Conservation (phyloP, 1,284 basidiomycete genomes). For the Afroboletus lepidellus region DNA sequence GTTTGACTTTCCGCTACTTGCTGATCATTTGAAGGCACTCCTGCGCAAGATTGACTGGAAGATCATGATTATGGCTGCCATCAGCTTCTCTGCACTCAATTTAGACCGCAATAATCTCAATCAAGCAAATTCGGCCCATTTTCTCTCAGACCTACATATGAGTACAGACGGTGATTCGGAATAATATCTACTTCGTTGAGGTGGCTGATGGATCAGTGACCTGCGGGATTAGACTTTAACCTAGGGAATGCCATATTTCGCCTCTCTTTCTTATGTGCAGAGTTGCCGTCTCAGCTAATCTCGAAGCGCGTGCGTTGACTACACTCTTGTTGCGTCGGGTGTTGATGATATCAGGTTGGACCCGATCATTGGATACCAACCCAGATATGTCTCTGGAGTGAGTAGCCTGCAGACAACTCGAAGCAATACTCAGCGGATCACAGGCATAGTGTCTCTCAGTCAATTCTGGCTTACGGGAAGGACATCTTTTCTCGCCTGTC, state of each 20-base stretch:
- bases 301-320: slow-evolving; percentile 54
- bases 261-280: slow-evolving; percentile 58
- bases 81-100: slow-evolving; percentile 47
- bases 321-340: not conserved
- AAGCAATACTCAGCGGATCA: not conserved
- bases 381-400: slow-evolving; percentile 40
- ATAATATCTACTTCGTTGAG: not conserved
- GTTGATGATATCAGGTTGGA: slow-evolving; percentile 41
- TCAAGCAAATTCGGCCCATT: slow-evolving; percentile 66
- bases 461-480: slow-evolving; percentile 66
- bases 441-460: slow-evolving; percentile 38
- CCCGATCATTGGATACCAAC: slow-evolving; percentile 72
- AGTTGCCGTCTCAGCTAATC: slow-evolving; percentile 70
- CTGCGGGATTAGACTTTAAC: slow-evolving; percentile 52
- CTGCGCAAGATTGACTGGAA: slow-evolving; percentile 48
- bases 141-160: slow-evolving; percentile 61
- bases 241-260: slow-evolving; percentile 60
- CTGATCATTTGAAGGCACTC: too few species aligned
- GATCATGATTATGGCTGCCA: slow-evolving; percentile 45
- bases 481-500: slow-evolving; percentile 48
- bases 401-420: slow-evolving; percentile 22
- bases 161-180: slow-evolving; percentile 48
- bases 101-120: slow-evolving; percentile 50
- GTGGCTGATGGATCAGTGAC: not conserved
- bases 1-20: too few species aligned